Evolutionary conservation across 1,284 basidiomycete species (phyloP), one percentile per base, ranked within the genome.

Genomic region (Erythrobasidium hasegawianum): DNA sequence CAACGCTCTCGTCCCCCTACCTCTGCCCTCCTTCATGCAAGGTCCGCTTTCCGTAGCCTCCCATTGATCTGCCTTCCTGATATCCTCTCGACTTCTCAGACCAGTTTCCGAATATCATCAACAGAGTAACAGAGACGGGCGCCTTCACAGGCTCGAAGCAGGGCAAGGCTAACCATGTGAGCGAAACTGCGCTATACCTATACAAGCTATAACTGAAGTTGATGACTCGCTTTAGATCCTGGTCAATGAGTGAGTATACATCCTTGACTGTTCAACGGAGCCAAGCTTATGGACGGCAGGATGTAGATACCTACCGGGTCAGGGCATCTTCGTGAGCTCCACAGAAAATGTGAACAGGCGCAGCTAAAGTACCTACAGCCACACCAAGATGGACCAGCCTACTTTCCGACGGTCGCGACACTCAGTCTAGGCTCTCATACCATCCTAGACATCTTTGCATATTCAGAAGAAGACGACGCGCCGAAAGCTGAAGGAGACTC

Each of bases 301-400:
- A 47, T 18, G n/a, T 47, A 47, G 43, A 39, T 97, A 97, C 76
- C 80, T 84, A 26, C 83, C 90, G 5, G 89, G 89, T 1, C 91
- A 97, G 79, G 94, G 94, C 20, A 97, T 97, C 69, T 87, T 90
- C 82, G 89, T 90, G 77, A 70, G 83, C 75, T 60, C 2, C 8
- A 2, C 41, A 33, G 49, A 9, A 52, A 10, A 49, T 33, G 56
- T 33, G 55, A 16, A 29, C n/a, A 41, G 54, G 60, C 58, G 68
- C 55, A 54, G 67, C 68, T 2, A 8, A 52, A 13, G 43, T 22
- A 49, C 11, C 13, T 49, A 10, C 76, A 92, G 90, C 90, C 92
- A 0, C 94, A 96, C 74, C 87, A 96, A 78, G 94, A 97, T 75
- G 93, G 94, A 0, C 86, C 88, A 0, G 85, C 88, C 2, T 97